Percentiles rank a stretch among this genome's conserved stretches.
These are phyloP conservation scores for Penicillium rolfsii DNA, from an alignment of 2,329 filamentous ascomycete species.

Conservation along the genomic window DNA sequence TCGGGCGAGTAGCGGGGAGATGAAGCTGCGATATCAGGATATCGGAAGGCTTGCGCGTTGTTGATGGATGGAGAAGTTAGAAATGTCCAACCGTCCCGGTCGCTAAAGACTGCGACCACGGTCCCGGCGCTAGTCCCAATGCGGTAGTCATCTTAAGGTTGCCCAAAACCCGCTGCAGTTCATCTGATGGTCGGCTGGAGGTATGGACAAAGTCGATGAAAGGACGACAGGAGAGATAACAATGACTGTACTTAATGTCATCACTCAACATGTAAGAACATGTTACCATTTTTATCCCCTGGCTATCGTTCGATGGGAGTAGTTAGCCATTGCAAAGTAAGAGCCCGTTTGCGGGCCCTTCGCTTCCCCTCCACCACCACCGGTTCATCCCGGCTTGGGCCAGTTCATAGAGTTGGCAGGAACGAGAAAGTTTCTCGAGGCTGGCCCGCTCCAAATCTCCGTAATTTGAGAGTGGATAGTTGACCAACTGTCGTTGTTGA, in stretches of 20 bases:
- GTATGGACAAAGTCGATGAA: neutral
- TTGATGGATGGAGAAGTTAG: conserved; percentile 50
- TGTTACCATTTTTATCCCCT: neutral
- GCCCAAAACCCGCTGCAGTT: neutral
- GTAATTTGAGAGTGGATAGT: neutral
- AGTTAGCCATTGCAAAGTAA: conserved; percentile 11
- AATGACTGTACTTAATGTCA: neutral
- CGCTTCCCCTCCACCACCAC: conserved; percentile 1
- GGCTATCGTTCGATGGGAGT: neutral
- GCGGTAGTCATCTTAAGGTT: conserved; percentile 27
- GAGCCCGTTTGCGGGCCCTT: conserved; percentile 14
- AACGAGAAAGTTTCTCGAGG: neutral
- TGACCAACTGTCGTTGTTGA: neutral
- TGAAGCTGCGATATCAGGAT: conserved; percentile 31
- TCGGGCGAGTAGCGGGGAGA: conserved; percentile 33
- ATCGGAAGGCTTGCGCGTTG: conserved; percentile 42
- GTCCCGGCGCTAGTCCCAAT: conserved; percentile 43
- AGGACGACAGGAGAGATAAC: neutral
- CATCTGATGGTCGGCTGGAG: neutral
- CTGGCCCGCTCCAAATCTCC: neutral
- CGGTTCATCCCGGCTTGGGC: conserved; percentile 8
- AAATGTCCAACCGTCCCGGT: conserved; percentile 44
- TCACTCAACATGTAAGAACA: neutral
- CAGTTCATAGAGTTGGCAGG: neutral
- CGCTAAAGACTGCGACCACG: conserved; percentile 37